These are phyloP conservation scores for Geranomyces michiganensis DNA, from an alignment of 192 early-diverging fungal genomes.

Conservation along the genomic window DNA sequence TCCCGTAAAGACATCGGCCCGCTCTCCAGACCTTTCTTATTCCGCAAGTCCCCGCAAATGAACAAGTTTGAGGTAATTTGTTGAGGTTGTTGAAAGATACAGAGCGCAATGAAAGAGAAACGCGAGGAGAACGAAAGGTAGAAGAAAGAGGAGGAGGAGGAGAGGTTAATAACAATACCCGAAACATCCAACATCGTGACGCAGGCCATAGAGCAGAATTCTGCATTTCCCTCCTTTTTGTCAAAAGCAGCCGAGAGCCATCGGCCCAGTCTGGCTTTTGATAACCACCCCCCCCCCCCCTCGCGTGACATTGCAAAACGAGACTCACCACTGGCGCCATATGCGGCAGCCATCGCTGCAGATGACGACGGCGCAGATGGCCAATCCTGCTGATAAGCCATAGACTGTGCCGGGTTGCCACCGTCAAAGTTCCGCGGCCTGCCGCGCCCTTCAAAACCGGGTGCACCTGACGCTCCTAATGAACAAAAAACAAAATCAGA, in stretches of 20 bases:
- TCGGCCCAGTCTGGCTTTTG: too few species aligned
- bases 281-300: too few species aligned
- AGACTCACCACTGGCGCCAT: conserved; percentile 40
- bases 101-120: neutral
- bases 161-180: conserved; percentile 8
- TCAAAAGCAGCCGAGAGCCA: too few species aligned
- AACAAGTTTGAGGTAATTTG: conserved; percentile 1
- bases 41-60: conserved; percentile 21
- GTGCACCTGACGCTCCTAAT: conserved; percentile 3
- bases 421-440: conserved; percentile 7
- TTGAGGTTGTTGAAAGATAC: too few species aligned
- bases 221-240: too few species aligned
- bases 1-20: conserved; percentile 32
- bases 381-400: conserved; percentile 32
- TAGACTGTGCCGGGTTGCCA: neutral
- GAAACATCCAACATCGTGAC: too few species aligned
- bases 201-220: too few species aligned
- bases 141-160: conserved; percentile 13
- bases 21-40: conserved; percentile 41
- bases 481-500: conserved; percentile 40
- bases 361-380: conserved; percentile 4
- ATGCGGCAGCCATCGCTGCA: conserved; percentile 11
- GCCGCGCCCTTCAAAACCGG: conserved; percentile 34
- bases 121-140: neutral
- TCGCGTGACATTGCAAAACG: neutral